Base-by-base conservation (phyloP, 495 filamentous ascomycete genomes). In the Parathielavia hyrcaniae region DNA sequence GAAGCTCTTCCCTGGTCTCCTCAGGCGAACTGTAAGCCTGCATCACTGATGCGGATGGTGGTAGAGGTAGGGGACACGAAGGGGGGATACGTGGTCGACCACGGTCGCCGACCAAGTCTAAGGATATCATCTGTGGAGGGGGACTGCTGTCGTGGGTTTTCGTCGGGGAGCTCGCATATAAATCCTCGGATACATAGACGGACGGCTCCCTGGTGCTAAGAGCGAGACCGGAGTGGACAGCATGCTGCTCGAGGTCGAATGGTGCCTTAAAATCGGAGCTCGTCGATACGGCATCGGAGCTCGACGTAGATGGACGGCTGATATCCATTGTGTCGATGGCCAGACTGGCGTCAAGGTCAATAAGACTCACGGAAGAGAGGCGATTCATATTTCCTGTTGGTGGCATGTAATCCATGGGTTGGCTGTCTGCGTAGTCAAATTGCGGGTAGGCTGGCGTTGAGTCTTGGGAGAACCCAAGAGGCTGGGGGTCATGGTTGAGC, bases 171-270 rank as follows among this genome's bases (percentile, higher is more conserved):
- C 39, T 41, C 6, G 39, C 12, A 16, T 41, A 41, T 16, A n/a
- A 41, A 41, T 79, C 76, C 54, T 81, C 78, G 4, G 72, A 76
- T 19, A 81, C 68, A 61, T 80, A 81, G 59, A 78, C 77, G 23
- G 76, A 76, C 19, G 77, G 77, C 49, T 82, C 79, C 32, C 71
- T 68, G 53, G 63, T 64, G 9, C 58, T 52, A 10, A 81, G 2
- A 80, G 64, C 30, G 79, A 80, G 0, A 41, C 12, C 12, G 14
- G 39, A 41, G 5, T 41, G 6, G 14, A 6, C 5, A n/a, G 77
- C 71, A 58, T 80, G 80, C 12, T 76, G 75, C 63, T 81, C 78
- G 13, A 81, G 68, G 41, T 81, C 76, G 55, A 82, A 82, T 3
- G 79, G 69, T 70, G 13, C 68, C 65, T 74, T 75, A 9, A 75